phyloP scores from a whole-genome alignment of 495 filamentous ascomycete genomes.

The Xylaria sp. region DNA sequence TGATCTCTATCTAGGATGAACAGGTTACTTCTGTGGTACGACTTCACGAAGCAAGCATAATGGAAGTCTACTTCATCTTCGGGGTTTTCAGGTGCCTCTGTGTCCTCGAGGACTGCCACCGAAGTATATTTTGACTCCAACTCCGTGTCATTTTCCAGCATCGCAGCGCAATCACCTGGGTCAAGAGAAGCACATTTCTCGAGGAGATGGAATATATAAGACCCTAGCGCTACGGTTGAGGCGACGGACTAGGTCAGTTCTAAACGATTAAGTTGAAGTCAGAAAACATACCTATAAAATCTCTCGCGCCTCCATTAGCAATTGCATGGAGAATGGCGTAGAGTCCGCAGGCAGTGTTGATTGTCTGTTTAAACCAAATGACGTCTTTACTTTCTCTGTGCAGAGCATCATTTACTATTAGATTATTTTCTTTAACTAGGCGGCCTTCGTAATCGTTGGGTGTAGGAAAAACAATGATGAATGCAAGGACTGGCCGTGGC shows the following conservation, averaged over 20 bases:
- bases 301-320: constrained; percentile 56
- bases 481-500: constrained; percentile 71
- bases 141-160: constrained; percentile 70
- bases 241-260: background rate
- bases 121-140: constrained; percentile 70
- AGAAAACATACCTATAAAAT: constrained; percentile 47
- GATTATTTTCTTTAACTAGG: constrained; percentile 57
- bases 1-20: constrained; percentile 39
- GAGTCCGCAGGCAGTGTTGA: constrained; percentile 77
- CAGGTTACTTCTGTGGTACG: constrained; percentile 26
- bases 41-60: constrained; percentile 75
- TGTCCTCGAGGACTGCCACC: constrained; percentile 70
- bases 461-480: constrained; percentile 76
- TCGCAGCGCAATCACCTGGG: constrained; percentile 62
- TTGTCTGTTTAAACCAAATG: constrained; percentile 84
- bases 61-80: constrained; percentile 70
- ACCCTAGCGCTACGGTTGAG: constrained; percentile 40
- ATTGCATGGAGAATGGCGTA: constrained; percentile 78
- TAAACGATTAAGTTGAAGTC: background rate
- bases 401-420: constrained; percentile 43
- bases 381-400: constrained; percentile 44
- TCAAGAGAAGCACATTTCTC: constrained; percentile 48
- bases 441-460: constrained; percentile 60
- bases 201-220: constrained; percentile 40
- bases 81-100: constrained; percentile 61